These are phyloP conservation scores for Teratosphaeria viscida DNA, from an alignment of 2,329 filamentous ascomycete genomes.

Conservation along the genomic window DNA sequence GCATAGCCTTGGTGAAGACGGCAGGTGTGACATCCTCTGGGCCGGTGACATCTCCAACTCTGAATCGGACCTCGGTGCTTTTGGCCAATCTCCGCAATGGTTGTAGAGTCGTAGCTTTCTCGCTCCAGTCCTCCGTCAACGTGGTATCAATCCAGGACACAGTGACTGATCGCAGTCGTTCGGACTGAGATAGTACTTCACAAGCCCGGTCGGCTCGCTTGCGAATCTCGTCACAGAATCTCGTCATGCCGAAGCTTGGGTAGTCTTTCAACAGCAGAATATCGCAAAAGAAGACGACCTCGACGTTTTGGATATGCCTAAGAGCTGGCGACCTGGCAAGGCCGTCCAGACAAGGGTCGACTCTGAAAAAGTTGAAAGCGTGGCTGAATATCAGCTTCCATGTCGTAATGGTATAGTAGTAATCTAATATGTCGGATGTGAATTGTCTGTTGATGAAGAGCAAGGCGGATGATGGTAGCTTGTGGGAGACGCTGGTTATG, in stretches of 20 bases:
- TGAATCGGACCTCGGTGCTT: conserved; percentile 11
- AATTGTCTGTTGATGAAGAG: conserved; percentile 19
- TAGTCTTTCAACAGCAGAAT: conserved; percentile 21
- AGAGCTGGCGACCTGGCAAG: conserved; percentile 15
- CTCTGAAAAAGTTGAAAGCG: conserved; percentile 28
- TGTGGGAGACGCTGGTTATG: conserved; percentile 25
- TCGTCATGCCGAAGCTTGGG: conserved; percentile 20
- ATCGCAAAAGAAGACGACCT: conserved; percentile 26
- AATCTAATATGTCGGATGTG: conserved; percentile 20
- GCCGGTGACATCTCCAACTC: conserved; percentile 17
- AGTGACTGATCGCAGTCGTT: conserved; percentile 13
- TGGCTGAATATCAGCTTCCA: conserved; percentile 26
- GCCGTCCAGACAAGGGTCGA: conserved; percentile 22
- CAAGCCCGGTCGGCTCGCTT: conserved; percentile 19
- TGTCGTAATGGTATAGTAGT: conserved; percentile 22
- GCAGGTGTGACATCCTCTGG: conserved; percentile 13
- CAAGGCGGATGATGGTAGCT: conserved; percentile 14
- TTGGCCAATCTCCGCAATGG: conserved; percentile 10
- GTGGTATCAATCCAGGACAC: conserved; percentile 27
- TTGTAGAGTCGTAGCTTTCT: conserved; percentile 20
- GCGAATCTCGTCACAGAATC: conserved; percentile 22
- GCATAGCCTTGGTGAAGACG: conserved; percentile 13
- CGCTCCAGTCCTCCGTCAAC: conserved; percentile 12
- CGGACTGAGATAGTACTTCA: conserved; percentile 17
- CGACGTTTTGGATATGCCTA: conserved; percentile 18